Percentiles rank a stretch among this genome's conserved stretches.
Conservation (phyloP, 805 yeast genomes). For the Metschnikowia lachancei region DNA sequence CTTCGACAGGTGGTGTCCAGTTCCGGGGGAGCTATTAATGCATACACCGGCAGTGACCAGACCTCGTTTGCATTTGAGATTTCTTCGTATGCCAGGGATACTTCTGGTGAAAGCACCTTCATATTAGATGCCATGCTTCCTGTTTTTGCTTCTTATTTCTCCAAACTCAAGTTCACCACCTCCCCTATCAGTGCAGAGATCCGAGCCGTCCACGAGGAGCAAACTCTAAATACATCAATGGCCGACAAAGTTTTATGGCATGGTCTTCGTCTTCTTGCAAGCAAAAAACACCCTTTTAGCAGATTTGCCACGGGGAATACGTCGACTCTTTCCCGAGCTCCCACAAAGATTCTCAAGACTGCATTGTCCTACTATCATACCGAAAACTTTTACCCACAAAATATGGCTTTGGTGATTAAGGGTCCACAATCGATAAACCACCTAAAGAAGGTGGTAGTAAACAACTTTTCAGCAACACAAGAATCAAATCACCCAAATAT, state of each 20-base stretch:
- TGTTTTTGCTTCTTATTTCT: constrained; percentile 52
- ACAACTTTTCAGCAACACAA: constrained; percentile 1
- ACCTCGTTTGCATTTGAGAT: constrained; percentile 64
- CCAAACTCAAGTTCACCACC: constrained; percentile 48
- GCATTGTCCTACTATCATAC: constrained; percentile 40
- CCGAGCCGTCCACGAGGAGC: constrained; percentile 65
- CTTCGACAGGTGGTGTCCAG: constrained; percentile 49
- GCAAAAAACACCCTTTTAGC: constrained; percentile 49
- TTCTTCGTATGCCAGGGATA: constrained; percentile 41
- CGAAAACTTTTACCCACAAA: constrained; percentile 43
- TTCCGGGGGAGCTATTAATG: constrained; percentile 62
- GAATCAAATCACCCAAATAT: neutral
- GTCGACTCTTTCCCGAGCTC: constrained; percentile 31
- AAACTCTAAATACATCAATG: constrained; percentile 48
- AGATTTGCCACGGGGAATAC: constrained; percentile 65
- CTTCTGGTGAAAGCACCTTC: constrained; percentile 25
- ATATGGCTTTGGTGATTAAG: constrained; percentile 56
- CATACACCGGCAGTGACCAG: constrained; percentile 65
- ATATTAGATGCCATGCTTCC: constrained; percentile 46
- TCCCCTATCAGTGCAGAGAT: constrained; percentile 49
- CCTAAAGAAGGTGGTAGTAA: constrained; percentile 54
- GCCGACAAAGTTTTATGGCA: constrained; percentile 53
- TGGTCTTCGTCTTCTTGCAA: constrained; percentile 52
- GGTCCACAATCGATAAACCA: constrained; percentile 66
- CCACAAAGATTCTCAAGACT: constrained; percentile 33